Conservation (phyloP, 192 early-diverging fungal species). For the Backusella australiensis region DNA sequence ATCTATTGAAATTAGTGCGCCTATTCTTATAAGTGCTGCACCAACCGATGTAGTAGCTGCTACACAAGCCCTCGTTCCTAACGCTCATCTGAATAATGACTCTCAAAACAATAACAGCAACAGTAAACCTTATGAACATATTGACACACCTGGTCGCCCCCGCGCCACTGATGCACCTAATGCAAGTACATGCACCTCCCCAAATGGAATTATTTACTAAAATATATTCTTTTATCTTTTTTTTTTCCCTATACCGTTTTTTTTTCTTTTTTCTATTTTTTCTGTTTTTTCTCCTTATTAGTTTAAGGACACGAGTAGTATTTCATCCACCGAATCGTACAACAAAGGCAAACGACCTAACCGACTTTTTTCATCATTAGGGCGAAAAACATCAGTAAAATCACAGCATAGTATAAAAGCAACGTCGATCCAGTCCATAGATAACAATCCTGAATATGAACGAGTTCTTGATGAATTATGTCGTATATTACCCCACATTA, state of each 20-base stretch:
- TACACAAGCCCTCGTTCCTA: conserved; percentile 25
- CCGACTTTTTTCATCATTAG: conserved; percentile 13
- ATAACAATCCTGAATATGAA: conserved; percentile 11
- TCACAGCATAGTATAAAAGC: background rate
- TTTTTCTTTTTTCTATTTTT: background rate
- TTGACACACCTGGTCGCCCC: conserved; percentile 21
- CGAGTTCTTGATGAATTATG: conserved; percentile 48
- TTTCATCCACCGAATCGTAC: conserved; percentile 10
- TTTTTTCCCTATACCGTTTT: background rate
- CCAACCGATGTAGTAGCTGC: conserved; percentile 27
- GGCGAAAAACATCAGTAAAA: conserved; percentile 12
- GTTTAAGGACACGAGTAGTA: conserved; percentile 9
- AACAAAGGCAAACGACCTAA: conserved; percentile 1
- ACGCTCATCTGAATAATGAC: background rate
- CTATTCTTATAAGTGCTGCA: background rate
- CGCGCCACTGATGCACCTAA: background rate
- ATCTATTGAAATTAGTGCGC: conserved; percentile 8
- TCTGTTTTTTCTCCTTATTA: background rate
- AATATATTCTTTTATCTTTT: background rate
- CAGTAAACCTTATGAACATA: conserved; percentile 18
- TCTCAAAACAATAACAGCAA: background rate
- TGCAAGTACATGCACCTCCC: conserved; percentile 4
- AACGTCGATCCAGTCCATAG: background rate
- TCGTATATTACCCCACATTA: conserved; percentile 48
- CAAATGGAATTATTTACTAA: background rate